These are phyloP conservation scores for Eucalyptus leucophloia DNA, from an alignment of 345 rosid species.

Conservation along the genomic window DNA sequence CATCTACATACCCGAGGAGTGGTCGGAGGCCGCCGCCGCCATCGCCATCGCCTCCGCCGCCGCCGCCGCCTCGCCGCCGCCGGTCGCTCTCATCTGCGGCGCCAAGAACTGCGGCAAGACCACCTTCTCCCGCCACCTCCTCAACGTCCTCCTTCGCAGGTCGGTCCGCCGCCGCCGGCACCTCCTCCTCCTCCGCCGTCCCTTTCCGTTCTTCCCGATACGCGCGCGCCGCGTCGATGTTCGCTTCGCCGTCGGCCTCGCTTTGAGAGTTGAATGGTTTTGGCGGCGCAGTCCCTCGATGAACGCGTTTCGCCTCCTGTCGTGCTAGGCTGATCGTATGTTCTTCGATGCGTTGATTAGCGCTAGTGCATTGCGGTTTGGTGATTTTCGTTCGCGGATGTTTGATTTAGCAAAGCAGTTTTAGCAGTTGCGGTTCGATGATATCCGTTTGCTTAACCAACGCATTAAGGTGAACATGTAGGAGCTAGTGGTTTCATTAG, in stretches of 20 bases:
- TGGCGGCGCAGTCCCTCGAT: not conserved
- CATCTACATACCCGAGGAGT: conserved; percentile 44
- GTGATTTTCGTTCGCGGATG: not conserved
- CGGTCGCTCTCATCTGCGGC: conserved; percentile 55
- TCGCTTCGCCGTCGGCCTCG: not conserved
- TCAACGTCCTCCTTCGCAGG: conserved; percentile 73
- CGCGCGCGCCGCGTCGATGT: not conserved
- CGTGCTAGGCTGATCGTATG: not conserved
- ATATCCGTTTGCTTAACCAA: not conserved
- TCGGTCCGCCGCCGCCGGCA: conserved; percentile 1
- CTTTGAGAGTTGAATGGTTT: not conserved
- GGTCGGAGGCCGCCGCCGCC: conserved; percentile 60
- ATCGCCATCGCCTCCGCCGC: conserved; percentile 20
- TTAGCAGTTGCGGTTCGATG: not conserved
- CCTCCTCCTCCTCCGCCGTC: not conserved
- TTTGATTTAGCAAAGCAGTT: not conserved
- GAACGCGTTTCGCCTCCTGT: not conserved
- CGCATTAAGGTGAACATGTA: not conserved
- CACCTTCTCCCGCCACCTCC: conserved; percentile 80
- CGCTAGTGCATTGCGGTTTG: not conserved
- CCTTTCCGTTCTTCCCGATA: not conserved
- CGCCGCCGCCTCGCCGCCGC: conserved; percentile 12
- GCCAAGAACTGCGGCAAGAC: conserved; percentile 79
- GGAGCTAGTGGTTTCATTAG: not conserved
- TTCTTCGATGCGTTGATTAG: not conserved